Conservation (phyloP, 2,329 filamentous ascomycete species). For the Dendrostoma leiphaemia region DNA sequence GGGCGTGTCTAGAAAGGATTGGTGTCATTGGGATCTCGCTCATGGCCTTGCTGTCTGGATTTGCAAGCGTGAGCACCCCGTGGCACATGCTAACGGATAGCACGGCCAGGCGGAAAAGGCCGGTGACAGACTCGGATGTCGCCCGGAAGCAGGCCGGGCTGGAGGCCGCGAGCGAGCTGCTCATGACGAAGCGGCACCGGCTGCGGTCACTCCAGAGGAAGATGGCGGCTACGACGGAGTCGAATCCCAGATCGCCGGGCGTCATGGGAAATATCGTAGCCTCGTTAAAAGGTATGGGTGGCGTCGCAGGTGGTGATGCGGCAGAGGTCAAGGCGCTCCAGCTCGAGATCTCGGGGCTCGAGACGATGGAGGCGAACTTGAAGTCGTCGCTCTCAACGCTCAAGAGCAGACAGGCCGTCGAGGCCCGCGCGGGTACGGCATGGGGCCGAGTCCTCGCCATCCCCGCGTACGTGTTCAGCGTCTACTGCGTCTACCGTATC, state of each 20-base stretch:
- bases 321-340: constrained; percentile 61
- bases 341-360: constrained; percentile 75
- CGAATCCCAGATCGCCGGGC: constrained; percentile 40
- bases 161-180: constrained; percentile 76
- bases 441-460: constrained; percentile 63
- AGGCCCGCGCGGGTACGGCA: constrained; percentile 65
- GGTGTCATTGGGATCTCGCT: constrained; percentile 82
- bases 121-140: constrained; percentile 72
- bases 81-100: constrained; percentile 79
- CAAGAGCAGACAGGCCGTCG: constrained; percentile 59
- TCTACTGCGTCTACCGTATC: constrained; percentile 85
- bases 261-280: constrained; percentile 74
- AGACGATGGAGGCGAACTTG: constrained; percentile 74
- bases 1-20: constrained; percentile 64
- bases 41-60: constrained; percentile 86
- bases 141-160: constrained; percentile 75
- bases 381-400: constrained; percentile 63
- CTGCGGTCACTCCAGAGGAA: constrained; percentile 70
- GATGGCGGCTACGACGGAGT: constrained; percentile 25
- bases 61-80: constrained; percentile 81
- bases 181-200: constrained; percentile 70
- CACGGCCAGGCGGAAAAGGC: constrained; percentile 45
- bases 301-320: constrained; percentile 56
- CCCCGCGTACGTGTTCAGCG: constrained; percentile 66
- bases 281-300: constrained; percentile 54